Evolutionary conservation across 2,329 filamentous ascomycete species (phyloP).

Genomic region (Scolecobasidium constrictum): DNA sequence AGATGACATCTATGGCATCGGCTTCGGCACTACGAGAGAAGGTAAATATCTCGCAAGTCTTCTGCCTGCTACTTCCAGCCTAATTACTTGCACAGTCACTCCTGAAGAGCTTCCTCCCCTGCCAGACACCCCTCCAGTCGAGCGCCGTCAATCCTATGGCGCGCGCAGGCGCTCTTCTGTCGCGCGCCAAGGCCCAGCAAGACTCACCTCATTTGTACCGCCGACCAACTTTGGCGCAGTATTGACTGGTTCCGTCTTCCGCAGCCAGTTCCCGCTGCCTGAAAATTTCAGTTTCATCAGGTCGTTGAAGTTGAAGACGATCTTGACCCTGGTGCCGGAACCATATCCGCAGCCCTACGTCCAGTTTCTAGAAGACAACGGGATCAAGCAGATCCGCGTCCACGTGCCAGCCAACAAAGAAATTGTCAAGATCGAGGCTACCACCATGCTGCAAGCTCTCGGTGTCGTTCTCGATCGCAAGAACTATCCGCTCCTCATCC

Average conservation of each 20-base stretch:
- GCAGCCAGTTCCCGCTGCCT: constrained; percentile 67
- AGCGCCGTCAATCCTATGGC: neutral
- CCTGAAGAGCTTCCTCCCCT: too few relatives aligned
- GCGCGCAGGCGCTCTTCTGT: neutral
- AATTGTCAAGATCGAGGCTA: constrained; percentile 25
- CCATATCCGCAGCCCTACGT: constrained; percentile 36
- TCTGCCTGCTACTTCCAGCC: too few relatives aligned
- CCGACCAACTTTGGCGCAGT: constrained; percentile 71
- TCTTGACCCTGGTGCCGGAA: constrained; percentile 50
- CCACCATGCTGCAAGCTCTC: constrained; percentile 59
- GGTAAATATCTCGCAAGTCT: neutral
- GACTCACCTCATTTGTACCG: constrained; percentile 6
- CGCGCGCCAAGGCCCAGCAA: neutral
- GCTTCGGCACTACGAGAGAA: neutral
- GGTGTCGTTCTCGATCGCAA: constrained; percentile 57
- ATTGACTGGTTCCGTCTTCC: constrained; percentile 59
- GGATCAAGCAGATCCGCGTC: constrained; percentile 64
- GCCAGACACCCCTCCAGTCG: neutral
- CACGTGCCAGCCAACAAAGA: constrained; percentile 86
- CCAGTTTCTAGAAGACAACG: constrained; percentile 52
- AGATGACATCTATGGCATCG: neutral
- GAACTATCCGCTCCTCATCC: constrained; percentile 74
- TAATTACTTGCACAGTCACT: too few relatives aligned
- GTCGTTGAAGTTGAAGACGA: constrained; percentile 61
- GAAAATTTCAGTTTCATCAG: constrained; percentile 62